Evolutionary conservation across 768 basidiomycete species (phyloP).

Genomic region (Mycena vulgaris): DNA sequence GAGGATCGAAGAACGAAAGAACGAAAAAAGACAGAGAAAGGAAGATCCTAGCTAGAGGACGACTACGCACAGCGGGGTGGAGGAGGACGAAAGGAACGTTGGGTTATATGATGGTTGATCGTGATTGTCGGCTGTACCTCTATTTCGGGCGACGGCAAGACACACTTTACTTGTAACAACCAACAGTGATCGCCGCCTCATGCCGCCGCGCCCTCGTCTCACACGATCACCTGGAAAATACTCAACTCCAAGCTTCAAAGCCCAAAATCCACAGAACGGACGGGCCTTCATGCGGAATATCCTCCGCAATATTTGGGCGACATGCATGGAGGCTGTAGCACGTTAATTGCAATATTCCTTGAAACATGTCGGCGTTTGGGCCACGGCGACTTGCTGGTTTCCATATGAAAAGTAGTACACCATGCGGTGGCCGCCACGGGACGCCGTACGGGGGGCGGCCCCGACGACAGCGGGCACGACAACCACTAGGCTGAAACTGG

Average conservation of each 20-base stretch:
- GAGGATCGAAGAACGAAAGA: not conserved
- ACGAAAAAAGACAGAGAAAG: constrained; percentile 1
- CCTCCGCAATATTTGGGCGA: no score
- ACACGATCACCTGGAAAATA: not conserved
- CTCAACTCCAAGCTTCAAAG: not conserved
- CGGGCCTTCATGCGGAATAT: no score
- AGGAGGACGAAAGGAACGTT: not conserved
- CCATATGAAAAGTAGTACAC: no score
- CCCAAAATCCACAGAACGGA: no score
- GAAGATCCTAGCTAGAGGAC: constrained; percentile 18
- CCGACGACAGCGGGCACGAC: no score
- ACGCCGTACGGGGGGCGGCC: no score
- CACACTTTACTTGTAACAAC: constrained; percentile 4
- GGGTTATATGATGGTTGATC: constrained; percentile 1
- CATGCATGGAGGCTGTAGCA: no score
- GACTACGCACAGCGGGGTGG: constrained; percentile 36
- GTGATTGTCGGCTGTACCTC: not conserved
- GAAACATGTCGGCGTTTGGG: no score
- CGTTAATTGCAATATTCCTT: no score
- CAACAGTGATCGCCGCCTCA: constrained; percentile 10
- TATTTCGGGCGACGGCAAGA: not conserved
- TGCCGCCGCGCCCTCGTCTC: not conserved
- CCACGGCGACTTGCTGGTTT: no score
- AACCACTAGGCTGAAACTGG: no score
- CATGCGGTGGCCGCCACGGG: no score